Evolutionary conservation across 208 protist species (phyloP), one percentile per base, ranked within the genome.

Genomic region (Trypanosoma cruzi): DNA sequence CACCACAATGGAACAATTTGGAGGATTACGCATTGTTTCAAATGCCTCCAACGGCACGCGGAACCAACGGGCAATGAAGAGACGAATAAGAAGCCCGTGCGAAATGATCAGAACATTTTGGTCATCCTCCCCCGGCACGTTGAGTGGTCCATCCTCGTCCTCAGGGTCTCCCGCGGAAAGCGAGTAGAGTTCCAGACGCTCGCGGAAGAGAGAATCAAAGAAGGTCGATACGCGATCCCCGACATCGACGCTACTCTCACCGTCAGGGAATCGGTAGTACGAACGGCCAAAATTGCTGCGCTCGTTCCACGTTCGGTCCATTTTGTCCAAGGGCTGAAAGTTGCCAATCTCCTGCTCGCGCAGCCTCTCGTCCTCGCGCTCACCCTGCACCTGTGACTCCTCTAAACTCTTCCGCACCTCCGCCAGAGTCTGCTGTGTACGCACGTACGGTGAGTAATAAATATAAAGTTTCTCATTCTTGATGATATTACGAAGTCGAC

Each of bases 321-420:
- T 94, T 46, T 77, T 61, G 0, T 80, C 69, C 58, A 91, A 70
- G 5, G 86, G 84, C 69, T 97, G 94, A 64, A 93, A 96, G 62
- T 98, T 98, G 44, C 95, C 95, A 68, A 97, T 98, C 64, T 98
- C 93, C 81, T 98, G 95, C 85, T 98, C 95, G 0, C 93, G 83
- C 71, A 98, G 68, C 22, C 94, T 83, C 78, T 97, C 94, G 50
- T 98, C 95, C 80, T 98, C 92, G 36, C 88, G 84, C 78, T 94
- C 90, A 40, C 89, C 89, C 31, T 90, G 84, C 34, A 96, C 84
- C 59, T 95, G 88, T 18, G 71, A 64, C 26, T 77, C 77, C 28
- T 74, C 64, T 20, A 95, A 71, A 68, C 82, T 90, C 63, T 84
- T 85, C 4, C 87, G 85, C 16, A 95, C 88, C 62, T 93, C 84